phyloP scores from a whole-genome alignment of 148 eudicot species.

The Polygonum aviculare region DNA sequence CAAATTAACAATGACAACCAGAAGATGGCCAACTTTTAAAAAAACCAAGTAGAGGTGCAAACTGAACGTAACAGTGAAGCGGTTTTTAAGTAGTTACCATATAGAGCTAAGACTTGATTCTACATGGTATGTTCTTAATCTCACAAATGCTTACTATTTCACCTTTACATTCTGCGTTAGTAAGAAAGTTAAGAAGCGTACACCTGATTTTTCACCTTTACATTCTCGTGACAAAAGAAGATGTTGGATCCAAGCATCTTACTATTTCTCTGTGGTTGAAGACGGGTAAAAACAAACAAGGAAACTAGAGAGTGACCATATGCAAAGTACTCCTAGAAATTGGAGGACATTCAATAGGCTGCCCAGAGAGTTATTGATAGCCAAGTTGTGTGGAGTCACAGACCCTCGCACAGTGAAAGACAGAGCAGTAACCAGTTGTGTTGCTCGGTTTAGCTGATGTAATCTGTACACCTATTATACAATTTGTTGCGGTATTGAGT shows the following conservation, averaged over 20 bases:
- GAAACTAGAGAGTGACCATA: constrained; percentile 94
- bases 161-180: not conserved
- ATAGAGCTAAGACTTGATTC: not conserved
- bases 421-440: constrained; percentile 92
- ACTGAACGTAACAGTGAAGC: too few species aligned
- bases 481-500: not conserved
- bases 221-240: not conserved
- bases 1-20: too few species aligned
- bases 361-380: constrained; percentile 76
- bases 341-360: constrained; percentile 81
- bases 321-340: constrained; percentile 74
- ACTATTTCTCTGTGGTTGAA: constrained; percentile 25
- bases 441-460: constrained; percentile 95
- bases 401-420: constrained; percentile 94
- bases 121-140: not conserved
- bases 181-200: not conserved
- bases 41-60: too few species aligned
- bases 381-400: constrained; percentile 87
- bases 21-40: too few species aligned
- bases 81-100: too few species aligned
- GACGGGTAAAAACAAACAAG: constrained; percentile 64
- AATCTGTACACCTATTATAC: constrained; percentile 69
- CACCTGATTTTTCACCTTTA: not conserved
- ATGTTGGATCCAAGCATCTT: not conserved
- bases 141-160: too few species aligned